Base-by-base conservation (phyloP, 129 eudicot species). In the Pittosporum tobira region DNA sequence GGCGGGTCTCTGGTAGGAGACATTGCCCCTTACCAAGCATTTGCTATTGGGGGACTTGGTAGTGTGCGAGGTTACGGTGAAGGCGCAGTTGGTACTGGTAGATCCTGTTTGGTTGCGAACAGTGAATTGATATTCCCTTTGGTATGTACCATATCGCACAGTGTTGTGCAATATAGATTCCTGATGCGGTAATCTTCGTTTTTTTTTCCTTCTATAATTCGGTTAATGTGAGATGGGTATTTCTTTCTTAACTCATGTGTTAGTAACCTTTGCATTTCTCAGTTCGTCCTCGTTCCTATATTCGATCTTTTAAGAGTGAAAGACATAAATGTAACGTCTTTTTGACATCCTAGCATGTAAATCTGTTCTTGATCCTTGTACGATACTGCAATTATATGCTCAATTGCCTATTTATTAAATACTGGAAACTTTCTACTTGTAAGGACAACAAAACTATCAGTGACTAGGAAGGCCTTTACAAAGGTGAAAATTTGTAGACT, bases 1-100 rank as follows among this genome's bases (percentile, higher is more conserved):
- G 94, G 99, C 66, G 99, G 99, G 46, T 91, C 94, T 12, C 65
- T 86, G 28, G 99, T 87, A 25, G 99, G 99, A 50, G 94, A 87
- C 70, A 83, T 87, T 58, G 99, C 99, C 62, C 99, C 99, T 66
- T 91, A 91, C 70, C 96, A 91, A 79, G 99, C 96, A 55, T 91
- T 91, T 77, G 81, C 99, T 16, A 83, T 91, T 0, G 99, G 99
- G 37, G 99, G 99, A 56, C 80, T 74, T 50, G 94, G 96, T 55
- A 87, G 99, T 63, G 91, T 91, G 48, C 80, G 99, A 36, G 96
- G 99, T 47, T 91, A 91, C 59, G 96, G 94, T 27, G 96, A 87
- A 65, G 99, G 99, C 70, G 99, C 90, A 18, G 91, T 87, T 72
- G 96, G 99, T 52, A 73, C 90, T 40, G 99, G 99, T 54, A 83